Evolutionary conservation across 1,284 basidiomycete genomes (phyloP).

Genomic region (Puccinia polysora): DNA sequence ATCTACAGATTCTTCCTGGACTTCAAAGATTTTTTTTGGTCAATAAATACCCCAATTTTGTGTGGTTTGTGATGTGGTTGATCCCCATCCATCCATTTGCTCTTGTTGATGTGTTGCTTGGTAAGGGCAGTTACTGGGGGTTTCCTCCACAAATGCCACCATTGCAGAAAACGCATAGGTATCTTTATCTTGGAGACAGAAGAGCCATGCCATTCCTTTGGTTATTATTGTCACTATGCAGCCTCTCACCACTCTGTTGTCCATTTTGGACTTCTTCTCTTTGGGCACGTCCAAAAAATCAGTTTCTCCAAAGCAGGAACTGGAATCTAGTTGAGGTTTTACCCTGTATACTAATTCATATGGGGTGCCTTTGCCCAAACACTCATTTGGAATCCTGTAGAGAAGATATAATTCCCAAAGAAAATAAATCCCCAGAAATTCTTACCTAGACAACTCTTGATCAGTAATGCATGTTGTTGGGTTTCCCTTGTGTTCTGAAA

Average conservation of each 20-base stretch:
- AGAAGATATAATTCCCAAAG: neutral
- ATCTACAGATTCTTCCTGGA: neutral
- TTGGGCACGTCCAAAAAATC: constrained; percentile 3
- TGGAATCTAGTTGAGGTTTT: neutral
- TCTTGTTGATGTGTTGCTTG: no score
- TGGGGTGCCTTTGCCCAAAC: neutral
- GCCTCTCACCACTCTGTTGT: no score
- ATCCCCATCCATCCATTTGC: neutral
- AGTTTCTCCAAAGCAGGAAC: neutral
- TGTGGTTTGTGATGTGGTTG: neutral
- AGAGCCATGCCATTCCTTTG: no score
- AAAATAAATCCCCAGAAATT: constrained; percentile 16
- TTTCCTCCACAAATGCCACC: no score
- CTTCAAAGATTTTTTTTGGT: neutral
- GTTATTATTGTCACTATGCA: no score
- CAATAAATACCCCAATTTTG: neutral
- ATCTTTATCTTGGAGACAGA: no score
- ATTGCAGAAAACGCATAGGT: no score
- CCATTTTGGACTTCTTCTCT: no score
- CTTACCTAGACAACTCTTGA: neutral
- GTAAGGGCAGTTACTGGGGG: neutral
- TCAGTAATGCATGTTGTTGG: constrained; percentile 15
- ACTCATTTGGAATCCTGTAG: neutral
- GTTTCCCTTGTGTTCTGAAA: no score
- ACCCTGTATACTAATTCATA: neutral